These are phyloP conservation scores for Amborella trichopoda DNA, from an alignment of 164 flowering plant species.

Conservation along the genomic window DNA sequence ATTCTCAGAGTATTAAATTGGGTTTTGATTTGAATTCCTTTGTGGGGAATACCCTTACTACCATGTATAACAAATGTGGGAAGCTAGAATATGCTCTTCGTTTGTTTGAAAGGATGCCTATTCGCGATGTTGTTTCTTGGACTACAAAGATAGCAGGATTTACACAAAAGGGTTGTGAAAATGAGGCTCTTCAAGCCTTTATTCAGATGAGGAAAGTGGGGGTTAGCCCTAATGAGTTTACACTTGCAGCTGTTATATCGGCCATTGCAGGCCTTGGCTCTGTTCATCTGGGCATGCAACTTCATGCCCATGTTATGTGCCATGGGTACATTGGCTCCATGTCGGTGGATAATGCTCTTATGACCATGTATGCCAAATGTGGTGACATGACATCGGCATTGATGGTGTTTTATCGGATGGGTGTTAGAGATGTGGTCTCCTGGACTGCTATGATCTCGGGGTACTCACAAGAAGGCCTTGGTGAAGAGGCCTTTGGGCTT, in stretches of 20 bases:
- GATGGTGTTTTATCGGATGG: slow-evolving; percentile 32
- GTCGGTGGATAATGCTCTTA: slow-evolving; percentile 67
- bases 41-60: slow-evolving; percentile 61
- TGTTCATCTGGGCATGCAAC: slow-evolving; percentile 51
- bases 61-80: slow-evolving; percentile 72
- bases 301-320: slow-evolving; percentile 40
- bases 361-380: slow-evolving; percentile 74
- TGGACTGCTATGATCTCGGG: slow-evolving; percentile 83
- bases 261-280: slow-evolving; percentile 37
- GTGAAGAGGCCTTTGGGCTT: slow-evolving; percentile 58
- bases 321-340: slow-evolving; percentile 27
- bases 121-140: slow-evolving; percentile 69
- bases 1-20: slow-evolving; percentile 37
- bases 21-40: slow-evolving; percentile 43
- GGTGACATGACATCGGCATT: slow-evolving; percentile 36
- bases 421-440: slow-evolving; percentile 40
- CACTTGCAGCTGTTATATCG: slow-evolving; percentile 63
- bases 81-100: slow-evolving; percentile 46
- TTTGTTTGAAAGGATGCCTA: slow-evolving; percentile 50
- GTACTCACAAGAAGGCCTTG: slow-evolving; percentile 48
- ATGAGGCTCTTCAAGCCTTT: slow-evolving; percentile 34
- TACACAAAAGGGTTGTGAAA: slow-evolving; percentile 44
- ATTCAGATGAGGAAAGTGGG: slow-evolving; percentile 35
- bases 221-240: slow-evolving; percentile 60
- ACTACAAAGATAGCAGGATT: slow-evolving; percentile 41